Percentiles rank a stretch among this genome's conserved stretches.
These are phyloP conservation scores for Tylopilus plumbeoviolaceoides DNA, from an alignment of 768 basidiomycete species.

Conservation along the genomic window DNA sequence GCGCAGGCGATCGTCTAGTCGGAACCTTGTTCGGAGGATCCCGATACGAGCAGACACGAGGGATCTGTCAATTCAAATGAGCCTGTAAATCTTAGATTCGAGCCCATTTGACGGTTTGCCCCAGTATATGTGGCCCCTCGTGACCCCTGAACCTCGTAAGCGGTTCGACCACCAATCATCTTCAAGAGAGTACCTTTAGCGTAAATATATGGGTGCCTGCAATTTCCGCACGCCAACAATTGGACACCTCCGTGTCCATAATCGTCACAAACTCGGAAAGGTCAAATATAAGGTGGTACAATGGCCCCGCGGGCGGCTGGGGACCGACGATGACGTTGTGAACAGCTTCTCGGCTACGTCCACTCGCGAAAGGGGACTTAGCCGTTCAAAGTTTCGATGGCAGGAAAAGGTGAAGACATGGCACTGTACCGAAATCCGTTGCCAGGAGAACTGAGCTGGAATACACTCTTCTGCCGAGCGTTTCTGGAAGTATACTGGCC, in stretches of 20 bases:
- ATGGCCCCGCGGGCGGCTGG: not conserved
- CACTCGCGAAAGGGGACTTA: constrained; percentile 4
- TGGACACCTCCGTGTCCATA: not conserved
- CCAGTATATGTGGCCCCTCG: constrained; percentile 1
- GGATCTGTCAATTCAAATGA: constrained; percentile 14
- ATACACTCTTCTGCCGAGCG: constrained; percentile 1
- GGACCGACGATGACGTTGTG: not conserved
- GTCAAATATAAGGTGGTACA: not conserved
- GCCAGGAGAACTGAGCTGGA: constrained; percentile 8
- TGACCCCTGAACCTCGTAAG: constrained; percentile 20
- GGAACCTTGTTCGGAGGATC: constrained; percentile 20
- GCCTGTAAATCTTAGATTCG: constrained; percentile 32
- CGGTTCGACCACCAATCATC: constrained; percentile 8
- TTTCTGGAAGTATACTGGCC: no score
- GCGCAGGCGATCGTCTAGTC: constrained; percentile 13
- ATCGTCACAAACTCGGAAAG: not conserved
- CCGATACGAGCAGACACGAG: constrained; percentile 20
- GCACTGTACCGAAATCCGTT: no score
- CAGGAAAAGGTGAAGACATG: not conserved
- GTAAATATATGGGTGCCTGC: not conserved
- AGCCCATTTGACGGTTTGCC: constrained; percentile 11
- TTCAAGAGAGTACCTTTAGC: not conserved
- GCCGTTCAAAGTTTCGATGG: constrained; percentile 14
- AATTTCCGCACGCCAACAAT: not conserved
- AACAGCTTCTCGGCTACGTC: not conserved